Evolutionary conservation across 2,329 filamentous ascomycete genomes (phyloP).

Genomic region (Sporothrix protearum): DNA sequence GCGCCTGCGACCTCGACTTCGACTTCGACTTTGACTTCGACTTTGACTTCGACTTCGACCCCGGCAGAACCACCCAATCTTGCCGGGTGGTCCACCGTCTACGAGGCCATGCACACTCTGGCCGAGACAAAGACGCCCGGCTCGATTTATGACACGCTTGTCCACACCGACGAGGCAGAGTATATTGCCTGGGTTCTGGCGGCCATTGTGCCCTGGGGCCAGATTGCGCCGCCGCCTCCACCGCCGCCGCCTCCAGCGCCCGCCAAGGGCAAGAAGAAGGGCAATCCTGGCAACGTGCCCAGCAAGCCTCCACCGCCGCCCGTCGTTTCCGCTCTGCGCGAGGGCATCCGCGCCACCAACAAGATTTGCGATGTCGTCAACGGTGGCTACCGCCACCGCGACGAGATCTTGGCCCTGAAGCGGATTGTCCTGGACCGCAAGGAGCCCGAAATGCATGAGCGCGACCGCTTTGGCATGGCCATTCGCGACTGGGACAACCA

Average conservation of each 20-base stretch:
- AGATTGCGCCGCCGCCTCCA: constrained; percentile 41
- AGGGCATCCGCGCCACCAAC: constrained; percentile 77
- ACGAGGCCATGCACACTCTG: constrained; percentile 59
- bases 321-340: constrained; percentile 62
- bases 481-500: constrained; percentile 66
- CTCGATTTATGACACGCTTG: constrained; percentile 52
- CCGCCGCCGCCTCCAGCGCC: constrained; percentile 43
- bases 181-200: constrained; percentile 75
- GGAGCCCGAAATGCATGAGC: constrained; percentile 45
- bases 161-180: constrained; percentile 60
- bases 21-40: too few relatives aligned
- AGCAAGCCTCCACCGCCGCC: constrained; percentile 45
- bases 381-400: constrained; percentile 28
- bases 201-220: constrained; percentile 70
- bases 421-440: constrained; percentile 45
- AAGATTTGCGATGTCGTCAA: constrained; percentile 64
- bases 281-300: background rate
- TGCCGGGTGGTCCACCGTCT: constrained; percentile 59
- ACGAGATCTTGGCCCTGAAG: constrained; percentile 42
- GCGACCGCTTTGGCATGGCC: constrained; percentile 69
- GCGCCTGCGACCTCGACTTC: too few relatives aligned
- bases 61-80: constrained; percentile 46
- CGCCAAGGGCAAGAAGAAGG: background rate
- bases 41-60: background rate
- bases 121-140: constrained; percentile 42